A percentile compares a stretch with the other conserved stretches of the same genome.
These are phyloP conservation scores for Blumeria graminis DNA, from an alignment of 2,329 filamentous ascomycete genomes.

Conservation along the genomic window DNA sequence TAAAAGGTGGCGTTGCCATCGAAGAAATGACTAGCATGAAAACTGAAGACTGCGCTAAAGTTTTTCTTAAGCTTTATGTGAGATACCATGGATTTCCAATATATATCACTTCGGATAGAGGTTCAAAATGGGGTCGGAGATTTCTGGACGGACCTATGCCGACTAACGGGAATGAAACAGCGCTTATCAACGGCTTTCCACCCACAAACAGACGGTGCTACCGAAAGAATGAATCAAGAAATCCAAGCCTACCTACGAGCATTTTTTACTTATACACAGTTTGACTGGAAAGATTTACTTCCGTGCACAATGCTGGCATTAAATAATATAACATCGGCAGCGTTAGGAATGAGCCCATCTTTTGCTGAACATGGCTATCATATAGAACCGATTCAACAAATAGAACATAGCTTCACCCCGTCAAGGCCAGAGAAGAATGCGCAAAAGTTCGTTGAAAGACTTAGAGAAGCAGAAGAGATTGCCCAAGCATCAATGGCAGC, in stretches of 20 bases:
- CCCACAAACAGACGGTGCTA: not conserved
- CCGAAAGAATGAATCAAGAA: not conserved
- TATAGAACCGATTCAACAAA: too few species aligned
- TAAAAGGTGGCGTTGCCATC: not conserved
- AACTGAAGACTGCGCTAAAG: not conserved
- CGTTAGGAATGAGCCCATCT: too few species aligned
- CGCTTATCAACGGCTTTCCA: not conserved
- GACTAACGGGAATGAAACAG: not conserved
- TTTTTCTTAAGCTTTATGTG: not conserved
- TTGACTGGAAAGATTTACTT: not conserved
- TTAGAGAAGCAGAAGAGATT: not conserved
- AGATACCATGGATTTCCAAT: too few species aligned
- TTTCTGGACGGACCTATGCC: not conserved
- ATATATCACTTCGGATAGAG: too few species aligned
- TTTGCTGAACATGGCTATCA: too few species aligned
- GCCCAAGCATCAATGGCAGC: not conserved
- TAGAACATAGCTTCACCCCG: too few species aligned
- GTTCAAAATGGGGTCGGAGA: too few species aligned
- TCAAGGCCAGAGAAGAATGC: too few species aligned
- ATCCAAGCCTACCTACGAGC: not conserved
- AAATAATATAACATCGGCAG: too few species aligned
- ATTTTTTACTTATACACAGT: not conserved
- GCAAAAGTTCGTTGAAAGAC: not conserved
- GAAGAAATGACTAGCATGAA: not conserved
- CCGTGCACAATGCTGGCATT: not conserved